Evolutionary conservation across 2,329 filamentous ascomycete genomes (phyloP).

Genomic region (Diaporthe ampelina): DNA sequence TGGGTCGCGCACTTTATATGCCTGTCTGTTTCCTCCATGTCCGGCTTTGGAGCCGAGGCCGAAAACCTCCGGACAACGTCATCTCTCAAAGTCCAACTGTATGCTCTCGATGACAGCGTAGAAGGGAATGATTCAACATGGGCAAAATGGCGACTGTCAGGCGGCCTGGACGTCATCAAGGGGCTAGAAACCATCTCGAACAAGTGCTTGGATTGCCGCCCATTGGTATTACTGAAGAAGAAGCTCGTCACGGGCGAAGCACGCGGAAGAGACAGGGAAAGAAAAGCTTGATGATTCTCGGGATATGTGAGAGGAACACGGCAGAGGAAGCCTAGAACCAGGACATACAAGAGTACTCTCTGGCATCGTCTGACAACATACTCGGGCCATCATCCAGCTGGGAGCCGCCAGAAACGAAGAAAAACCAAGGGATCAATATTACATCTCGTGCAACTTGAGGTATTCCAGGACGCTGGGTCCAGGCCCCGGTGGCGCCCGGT

Average conservation of each 20-base stretch:
- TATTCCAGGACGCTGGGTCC: conserved; percentile 4
- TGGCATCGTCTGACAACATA: no score
- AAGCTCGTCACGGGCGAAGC: not conserved
- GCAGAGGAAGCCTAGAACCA: not conserved
- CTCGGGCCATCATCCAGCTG: conserved; percentile 13
- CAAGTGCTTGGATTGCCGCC: not conserved
- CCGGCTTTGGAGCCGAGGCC: conserved; percentile 42
- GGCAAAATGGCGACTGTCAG: conserved; percentile 8
- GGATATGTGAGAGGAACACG: not conserved
- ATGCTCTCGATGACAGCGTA: conserved; percentile 13
- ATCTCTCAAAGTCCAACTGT: conserved; percentile 33
- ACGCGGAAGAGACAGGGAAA: not conserved
- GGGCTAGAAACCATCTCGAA: conserved; percentile 31
- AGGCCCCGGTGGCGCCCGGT: not conserved
- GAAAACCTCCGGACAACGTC: conserved; percentile 46
- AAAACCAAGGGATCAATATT: conserved; percentile 14
- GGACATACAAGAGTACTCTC: not conserved
- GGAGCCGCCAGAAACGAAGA: conserved; percentile 1
- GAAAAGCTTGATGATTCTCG: not conserved
- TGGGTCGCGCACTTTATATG: conserved; percentile 36
- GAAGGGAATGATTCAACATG: not conserved
- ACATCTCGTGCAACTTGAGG: conserved; percentile 24
- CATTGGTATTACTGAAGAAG: not conserved
- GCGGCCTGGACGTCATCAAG: not conserved
- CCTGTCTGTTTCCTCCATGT: conserved; percentile 34